A percentile compares a stretch with the other conserved stretches of the same genome.
These are phyloP conservation scores for Rhodotorula babjevae DNA, from an alignment of 768 basidiomycete genomes.

Conservation along the genomic window DNA sequence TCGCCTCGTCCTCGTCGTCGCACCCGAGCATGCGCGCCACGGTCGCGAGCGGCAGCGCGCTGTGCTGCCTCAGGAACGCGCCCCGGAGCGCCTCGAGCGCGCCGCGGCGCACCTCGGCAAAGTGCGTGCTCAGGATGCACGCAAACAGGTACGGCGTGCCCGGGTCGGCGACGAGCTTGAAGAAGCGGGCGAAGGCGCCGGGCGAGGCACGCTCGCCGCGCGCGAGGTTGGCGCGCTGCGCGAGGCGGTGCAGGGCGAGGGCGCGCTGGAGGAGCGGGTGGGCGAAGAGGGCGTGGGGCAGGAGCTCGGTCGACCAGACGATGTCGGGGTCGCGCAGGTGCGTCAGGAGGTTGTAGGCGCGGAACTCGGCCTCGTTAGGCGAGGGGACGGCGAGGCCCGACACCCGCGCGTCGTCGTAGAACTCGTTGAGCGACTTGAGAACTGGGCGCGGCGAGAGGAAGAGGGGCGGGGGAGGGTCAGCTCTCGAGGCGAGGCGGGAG, in stretches of 20 bases:
- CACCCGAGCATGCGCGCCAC: slow-evolving; percentile 48
- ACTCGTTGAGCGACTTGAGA: slow-evolving; percentile 84
- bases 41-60: slow-evolving; percentile 43
- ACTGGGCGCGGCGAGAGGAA: slow-evolving; percentile 53
- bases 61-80: slow-evolving; percentile 48
- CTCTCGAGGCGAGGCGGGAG: no score
- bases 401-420: slow-evolving; percentile 72
- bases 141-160: slow-evolving; percentile 82
- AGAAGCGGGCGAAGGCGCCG: slow-evolving; percentile 59
- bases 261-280: slow-evolving; percentile 77
- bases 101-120: slow-evolving; percentile 55
- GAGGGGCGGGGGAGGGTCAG: background rate
- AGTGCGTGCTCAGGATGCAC: slow-evolving; percentile 79
- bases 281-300: slow-evolving; percentile 58
- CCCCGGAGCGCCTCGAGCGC: slow-evolving; percentile 64
- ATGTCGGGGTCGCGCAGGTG: slow-evolving; percentile 70
- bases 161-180: slow-evolving; percentile 62
- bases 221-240: slow-evolving; percentile 63
- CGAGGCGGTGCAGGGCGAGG: slow-evolving; percentile 70
- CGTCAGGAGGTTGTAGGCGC: slow-evolving; percentile 85
- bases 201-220: slow-evolving; percentile 46
- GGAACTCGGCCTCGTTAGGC: slow-evolving; percentile 88
- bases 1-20: slow-evolving; percentile 45
- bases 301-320: slow-evolving; percentile 43
- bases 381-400: slow-evolving; percentile 56